Percentiles rank a stretch among this genome's conserved stretches.
phyloP scores from a whole-genome alignment of 805 yeast species.

The Monosporozyma unispora region DNA sequence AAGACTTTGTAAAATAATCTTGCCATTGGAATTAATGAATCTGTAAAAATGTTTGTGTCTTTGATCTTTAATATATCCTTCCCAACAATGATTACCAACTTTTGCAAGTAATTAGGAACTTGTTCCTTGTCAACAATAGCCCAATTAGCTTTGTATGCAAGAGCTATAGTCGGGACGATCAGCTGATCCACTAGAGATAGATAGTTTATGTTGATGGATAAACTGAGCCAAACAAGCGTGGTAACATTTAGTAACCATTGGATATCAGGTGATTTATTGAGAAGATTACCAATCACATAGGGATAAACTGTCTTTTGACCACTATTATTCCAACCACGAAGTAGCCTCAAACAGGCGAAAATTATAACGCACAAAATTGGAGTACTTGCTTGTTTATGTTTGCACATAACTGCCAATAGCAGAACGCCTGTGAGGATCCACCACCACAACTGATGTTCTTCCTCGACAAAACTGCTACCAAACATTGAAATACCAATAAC shows the following conservation, averaged over 20 bases:
- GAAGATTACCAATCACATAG: conserved; percentile 38
- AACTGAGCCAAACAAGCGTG: conserved; percentile 29
- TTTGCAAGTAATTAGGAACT: conserved; percentile 35
- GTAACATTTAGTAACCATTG: conserved; percentile 42
- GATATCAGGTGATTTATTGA: conserved; percentile 29
- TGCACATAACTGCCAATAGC: background rate
- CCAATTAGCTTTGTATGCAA: conserved; percentile 48
- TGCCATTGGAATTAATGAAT: conserved; percentile 30
- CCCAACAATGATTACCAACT: conserved; percentile 11
- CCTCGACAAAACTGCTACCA: conserved; percentile 88
- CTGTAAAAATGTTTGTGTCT: conserved; percentile 24
- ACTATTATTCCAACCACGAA: conserved; percentile 80
- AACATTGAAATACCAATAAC: conserved; percentile 50
- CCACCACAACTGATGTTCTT: conserved; percentile 97
- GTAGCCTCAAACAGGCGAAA: conserved; percentile 39
- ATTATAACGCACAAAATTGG: conserved; percentile 10
- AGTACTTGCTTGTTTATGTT: conserved; percentile 1
- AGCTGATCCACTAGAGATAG: conserved; percentile 33
- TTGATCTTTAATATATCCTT: conserved; percentile 6
- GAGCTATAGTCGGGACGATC: conserved; percentile 39
- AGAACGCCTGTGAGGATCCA: conserved; percentile 42
- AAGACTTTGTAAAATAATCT: conserved; percentile 27
- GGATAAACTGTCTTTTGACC: conserved; percentile 71
- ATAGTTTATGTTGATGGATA: background rate
- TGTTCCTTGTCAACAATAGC: conserved; percentile 45